Percentiles rank a stretch among this genome's conserved stretches.
Evolutionary conservation across 257 asterid species (phyloP).

Genomic region (Solanum ossicruentum): DNA sequence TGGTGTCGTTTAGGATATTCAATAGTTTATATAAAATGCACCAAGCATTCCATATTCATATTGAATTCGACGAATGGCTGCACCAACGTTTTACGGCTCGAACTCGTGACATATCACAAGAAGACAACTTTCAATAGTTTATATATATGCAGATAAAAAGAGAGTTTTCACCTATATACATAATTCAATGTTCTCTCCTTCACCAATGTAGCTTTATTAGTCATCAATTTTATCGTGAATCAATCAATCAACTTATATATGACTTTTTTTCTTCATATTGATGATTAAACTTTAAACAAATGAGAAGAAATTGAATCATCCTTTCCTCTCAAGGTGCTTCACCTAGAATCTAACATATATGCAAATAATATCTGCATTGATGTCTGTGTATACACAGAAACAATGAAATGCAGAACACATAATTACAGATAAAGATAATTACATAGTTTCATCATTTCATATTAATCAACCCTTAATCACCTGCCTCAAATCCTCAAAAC

Average conservation of each 20-base stretch:
- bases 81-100: not conserved
- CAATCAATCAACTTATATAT: not conserved
- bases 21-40: not conserved
- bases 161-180: not conserved
- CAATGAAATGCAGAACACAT: not conserved
- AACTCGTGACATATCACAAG: not conserved
- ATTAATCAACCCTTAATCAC: not conserved
- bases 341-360: not conserved
- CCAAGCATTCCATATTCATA: not conserved
- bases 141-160: too few species aligned
- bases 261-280: not conserved
- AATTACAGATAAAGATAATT: not conserved
- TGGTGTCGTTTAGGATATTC: not conserved
- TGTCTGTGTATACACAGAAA: not conserved
- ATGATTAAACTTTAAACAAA: not conserved
- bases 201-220: not conserved
- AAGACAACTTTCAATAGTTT: not conserved
- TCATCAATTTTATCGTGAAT: not conserved
- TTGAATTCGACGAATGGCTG: not conserved
- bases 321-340: too few species aligned
- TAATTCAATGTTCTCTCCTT: not conserved
- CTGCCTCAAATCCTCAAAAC: slow-evolving; percentile 33
- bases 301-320: not conserved
- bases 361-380: not conserved
- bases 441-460: not conserved